These are phyloP conservation scores for Rhynchospora pubera DNA, from an alignment of 176 grass and related monocot species.

Conservation along the genomic window DNA sequence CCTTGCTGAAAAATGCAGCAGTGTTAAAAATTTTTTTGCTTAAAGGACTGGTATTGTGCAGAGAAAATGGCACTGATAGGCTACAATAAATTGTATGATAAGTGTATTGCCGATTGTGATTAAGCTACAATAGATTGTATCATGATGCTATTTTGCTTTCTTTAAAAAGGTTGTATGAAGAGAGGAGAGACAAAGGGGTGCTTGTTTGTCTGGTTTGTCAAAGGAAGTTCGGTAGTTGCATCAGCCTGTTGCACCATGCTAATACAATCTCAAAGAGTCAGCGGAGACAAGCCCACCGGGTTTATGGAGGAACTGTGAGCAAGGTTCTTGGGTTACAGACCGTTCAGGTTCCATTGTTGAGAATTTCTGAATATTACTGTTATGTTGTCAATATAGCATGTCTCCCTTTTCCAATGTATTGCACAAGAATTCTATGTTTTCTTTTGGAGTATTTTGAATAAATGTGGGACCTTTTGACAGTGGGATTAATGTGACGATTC, in stretches of 20 bases:
- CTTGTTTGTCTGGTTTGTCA: constrained; percentile 61
- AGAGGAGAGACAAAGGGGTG: constrained; percentile 38
- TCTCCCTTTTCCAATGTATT: neutral
- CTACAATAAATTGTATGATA: neutral
- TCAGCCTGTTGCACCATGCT: constrained; percentile 67
- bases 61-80: neutral
- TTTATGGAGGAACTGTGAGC: constrained; percentile 34
- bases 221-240: constrained; percentile 49
- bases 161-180: constrained; percentile 33
- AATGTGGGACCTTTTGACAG: no score
- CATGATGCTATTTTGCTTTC: neutral
- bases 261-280: constrained; percentile 32
- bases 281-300: constrained; percentile 46
- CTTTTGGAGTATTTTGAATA: neutral
- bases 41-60: neutral
- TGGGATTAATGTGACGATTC: no score
- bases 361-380: neutral
- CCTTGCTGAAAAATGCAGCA: neutral
- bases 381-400: neutral
- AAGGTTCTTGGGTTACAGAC: constrained; percentile 34
- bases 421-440: neutral
- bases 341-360: constrained; percentile 14
- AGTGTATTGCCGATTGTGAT: neutral
- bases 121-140: neutral
- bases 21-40: neutral